Conservation (phyloP, 2,329 filamentous ascomycete species). For the Ceratocystis colombiana region DNA sequence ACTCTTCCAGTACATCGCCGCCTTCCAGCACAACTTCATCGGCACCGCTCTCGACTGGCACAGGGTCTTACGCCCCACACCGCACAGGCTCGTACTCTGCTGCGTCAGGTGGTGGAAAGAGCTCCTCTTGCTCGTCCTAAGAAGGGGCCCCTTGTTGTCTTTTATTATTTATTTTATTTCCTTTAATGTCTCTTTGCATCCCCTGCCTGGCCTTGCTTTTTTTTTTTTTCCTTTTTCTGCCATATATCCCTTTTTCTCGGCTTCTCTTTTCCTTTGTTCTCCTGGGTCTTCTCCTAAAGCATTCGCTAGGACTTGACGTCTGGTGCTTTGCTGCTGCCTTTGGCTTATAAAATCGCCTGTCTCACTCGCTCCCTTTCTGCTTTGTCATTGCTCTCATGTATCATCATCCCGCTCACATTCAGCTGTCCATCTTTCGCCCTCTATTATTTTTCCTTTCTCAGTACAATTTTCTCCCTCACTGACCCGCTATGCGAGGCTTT, state of each 20-base stretch:
- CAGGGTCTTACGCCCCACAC: neutral
- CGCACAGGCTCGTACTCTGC: neutral
- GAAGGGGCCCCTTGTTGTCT: neutral
- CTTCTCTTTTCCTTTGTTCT: neutral
- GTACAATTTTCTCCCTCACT: neutral
- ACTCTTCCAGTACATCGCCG: neutral
- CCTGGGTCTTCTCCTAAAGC: neutral
- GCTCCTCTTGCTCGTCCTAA: neutral
- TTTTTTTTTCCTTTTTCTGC: neutral
- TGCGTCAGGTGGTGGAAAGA: neutral
- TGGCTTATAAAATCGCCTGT: neutral
- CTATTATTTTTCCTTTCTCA: neutral
- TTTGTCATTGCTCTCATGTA: neutral
- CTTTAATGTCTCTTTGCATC: constrained; percentile 5
- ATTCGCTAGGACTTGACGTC: neutral
- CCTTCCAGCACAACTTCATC: neutral
- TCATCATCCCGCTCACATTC: neutral
- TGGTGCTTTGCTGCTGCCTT: neutral
- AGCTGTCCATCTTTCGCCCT: neutral
- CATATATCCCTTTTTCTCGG: neutral
- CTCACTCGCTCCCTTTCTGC: neutral
- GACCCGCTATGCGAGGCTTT: neutral
- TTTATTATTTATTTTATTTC: neutral
- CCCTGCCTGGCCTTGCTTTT: neutral
- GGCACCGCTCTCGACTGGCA: neutral